Base-by-base conservation (phyloP, 2,329 filamentous ascomycete species). In the Aspergillus fischeri region DNA sequence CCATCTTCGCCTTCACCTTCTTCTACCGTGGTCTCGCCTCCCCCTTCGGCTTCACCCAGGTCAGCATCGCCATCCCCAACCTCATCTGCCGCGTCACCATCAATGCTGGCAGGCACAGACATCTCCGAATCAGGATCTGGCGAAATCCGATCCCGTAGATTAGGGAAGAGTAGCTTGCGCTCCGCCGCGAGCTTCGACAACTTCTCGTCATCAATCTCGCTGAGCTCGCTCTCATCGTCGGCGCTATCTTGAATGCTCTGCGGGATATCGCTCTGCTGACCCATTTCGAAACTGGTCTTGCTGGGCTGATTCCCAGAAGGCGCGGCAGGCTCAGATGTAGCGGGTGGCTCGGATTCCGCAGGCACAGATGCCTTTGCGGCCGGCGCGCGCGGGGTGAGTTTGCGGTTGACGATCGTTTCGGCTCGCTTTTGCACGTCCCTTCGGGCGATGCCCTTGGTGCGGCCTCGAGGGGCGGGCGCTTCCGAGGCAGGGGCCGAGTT, bases 201-300 rank as follows among this genome's bases (percentile, higher is more conserved):
- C 42, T 67, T 71, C 41, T 70, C 67, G n/a, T 73, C 73, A 48
- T 74, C 72, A 9, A 86, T 81, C 59, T 89, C 87, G 53, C 85
- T 89, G 0, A 89, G 76, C 60, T 89, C 86, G 66, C 86, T 89
- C 70, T 89, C 86, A 54, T 88, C 85, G 60, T 89, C 86, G 0
- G 83, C 86, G 44, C 82, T 86, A 59, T 88, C 85, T 58, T 86
- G 83, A 7, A 86, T 74, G 58, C 83, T 90, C 5, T 81, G 83
- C 0, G 80, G 79, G 5, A 81, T 80, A 56, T 84, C 86, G 51
- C 78, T 83, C 32, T 76, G 72, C 20, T 70, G 71, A 48, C 71
- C 72, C 11, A 65, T 62, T 11, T 63, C 65, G 75, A 76, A 65
- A 75, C 80, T 49, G 71, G 80, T 67, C 76, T 64, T 63, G 9